Percentiles rank a stretch among this genome's conserved stretches.
Evolutionary conservation across 306 rosid species (phyloP).

Genomic region (Vigna hirtella): DNA sequence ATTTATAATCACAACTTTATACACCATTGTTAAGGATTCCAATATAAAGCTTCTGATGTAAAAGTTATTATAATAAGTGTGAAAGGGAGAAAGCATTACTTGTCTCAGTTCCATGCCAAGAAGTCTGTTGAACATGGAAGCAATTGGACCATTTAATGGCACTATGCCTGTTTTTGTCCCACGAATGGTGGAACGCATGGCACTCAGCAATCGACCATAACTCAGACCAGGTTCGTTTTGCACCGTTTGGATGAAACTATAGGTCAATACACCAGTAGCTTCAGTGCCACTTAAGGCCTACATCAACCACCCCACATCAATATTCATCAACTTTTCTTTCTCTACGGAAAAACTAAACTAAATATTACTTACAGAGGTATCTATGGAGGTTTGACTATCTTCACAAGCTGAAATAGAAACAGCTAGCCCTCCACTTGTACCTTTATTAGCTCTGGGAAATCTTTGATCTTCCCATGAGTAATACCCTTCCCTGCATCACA

Average conservation of each 20-base stretch:
- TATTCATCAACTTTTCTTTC: not conserved
- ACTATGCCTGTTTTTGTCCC: conserved; percentile 46
- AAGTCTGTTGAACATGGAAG: conserved; percentile 40
- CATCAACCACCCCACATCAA: conserved; percentile 5
- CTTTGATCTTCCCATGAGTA: conserved; percentile 44
- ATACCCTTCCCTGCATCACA: conserved; percentile 42
- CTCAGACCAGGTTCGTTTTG: conserved; percentile 52
- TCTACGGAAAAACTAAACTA: not conserved
- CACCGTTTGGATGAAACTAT: conserved; percentile 54
- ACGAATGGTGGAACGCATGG: conserved; percentile 49
- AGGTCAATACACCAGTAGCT: conserved; percentile 60
- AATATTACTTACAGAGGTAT: conserved; percentile 43
- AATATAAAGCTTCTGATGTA: not conserved
- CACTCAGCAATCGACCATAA: conserved; percentile 51
- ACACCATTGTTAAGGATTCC: not conserved
- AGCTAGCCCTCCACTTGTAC: conserved; percentile 42
- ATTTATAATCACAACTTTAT: conserved; percentile 9
- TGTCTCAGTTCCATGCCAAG: conserved; percentile 38
- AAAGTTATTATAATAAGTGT: not conserved
- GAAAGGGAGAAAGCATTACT: conserved; percentile 16
- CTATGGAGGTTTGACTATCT: conserved; percentile 30
- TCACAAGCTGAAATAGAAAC: conserved; percentile 48
- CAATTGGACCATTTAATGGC: conserved; percentile 38
- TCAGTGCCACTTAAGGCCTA: conserved; percentile 54
- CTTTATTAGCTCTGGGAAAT: conserved; percentile 4